Evolutionary conservation across 352 stramenopile genomes (phyloP), one percentile per base, ranked within the genome.

Genomic region (Ophiocytium majus): DNA sequence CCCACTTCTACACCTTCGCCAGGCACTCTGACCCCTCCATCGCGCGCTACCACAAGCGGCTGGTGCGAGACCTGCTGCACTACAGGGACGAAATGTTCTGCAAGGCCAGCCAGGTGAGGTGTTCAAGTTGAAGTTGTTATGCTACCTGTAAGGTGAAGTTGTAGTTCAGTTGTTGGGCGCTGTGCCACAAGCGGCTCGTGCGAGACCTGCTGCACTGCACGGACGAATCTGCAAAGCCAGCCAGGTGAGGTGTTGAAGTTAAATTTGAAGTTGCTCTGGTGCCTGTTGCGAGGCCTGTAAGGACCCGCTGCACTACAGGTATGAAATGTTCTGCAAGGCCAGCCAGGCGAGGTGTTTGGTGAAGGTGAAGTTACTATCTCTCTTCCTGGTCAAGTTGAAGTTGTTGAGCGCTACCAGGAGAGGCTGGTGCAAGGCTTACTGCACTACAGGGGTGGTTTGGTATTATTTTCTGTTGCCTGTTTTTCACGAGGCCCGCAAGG

Each of bases 81-180:
- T 94, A 94, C 88, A 87, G 89, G n/a, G 91, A 94, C 79, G 83
- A 91, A 23, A 91, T 94, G 0, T 93, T 90, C 76, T 94, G 92
- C 89, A 91, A 91, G 63, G 91, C 91, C 14, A 90, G 91, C 23
- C 91, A 90, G 63, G 84, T 87, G 35, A 71, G 80, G 1, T 23
- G 71, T 31, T 17, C 14, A 23, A 14, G 17, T 31, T 17, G 33
- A 31, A n/a, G n/a, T n/a, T n/a, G n/a, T n/a, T n/a, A n/a, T n/a
- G n/a, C n/a, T n/a, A n/a, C n/a, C n/a, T n/a, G 14, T 57, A 5
- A 57, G 43, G 5, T 57, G 43, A 57, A 57, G 43, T 57, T 57
- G 43, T 14, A 57, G 43, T 57, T 57, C 5, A 57, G 43, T 5
- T 57, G 43, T 57, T 57, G 43, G 43, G 5, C 5, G 43, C 43